Conservation (phyloP, 2,329 filamentous ascomycete species). For the Cladosporium colombiae region DNA sequence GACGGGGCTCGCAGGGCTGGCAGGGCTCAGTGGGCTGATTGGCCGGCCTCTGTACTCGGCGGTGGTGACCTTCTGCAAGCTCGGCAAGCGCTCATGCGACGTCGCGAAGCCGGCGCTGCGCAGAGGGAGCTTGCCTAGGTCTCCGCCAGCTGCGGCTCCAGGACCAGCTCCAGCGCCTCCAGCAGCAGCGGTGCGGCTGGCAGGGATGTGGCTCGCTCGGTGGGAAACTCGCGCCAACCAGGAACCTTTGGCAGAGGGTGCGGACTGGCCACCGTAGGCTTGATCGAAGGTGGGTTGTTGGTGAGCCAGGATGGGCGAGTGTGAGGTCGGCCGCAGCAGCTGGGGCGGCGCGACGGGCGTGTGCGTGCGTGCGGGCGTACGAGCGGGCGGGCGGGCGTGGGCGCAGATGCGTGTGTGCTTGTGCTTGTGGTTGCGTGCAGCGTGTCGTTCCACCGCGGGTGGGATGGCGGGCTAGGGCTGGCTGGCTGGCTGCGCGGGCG, state of each 20-base stretch:
- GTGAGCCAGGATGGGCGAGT: slow-evolving; percentile 23
- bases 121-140: slow-evolving; percentile 21
- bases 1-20: slow-evolving; percentile 27
- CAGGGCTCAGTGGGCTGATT: slow-evolving; percentile 9
- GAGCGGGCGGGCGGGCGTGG: neutral
- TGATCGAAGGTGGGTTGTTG: slow-evolving; percentile 25
- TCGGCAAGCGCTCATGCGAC: slow-evolving; percentile 27
- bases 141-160: slow-evolving; percentile 1
- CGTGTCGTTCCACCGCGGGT: slow-evolving; percentile 8
- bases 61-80: slow-evolving; percentile 19
- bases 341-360: slow-evolving; percentile 6
- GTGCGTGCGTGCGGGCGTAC: neutral
- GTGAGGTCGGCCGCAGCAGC: slow-evolving; percentile 16
- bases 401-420: neutral
- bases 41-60: slow-evolving; percentile 18
- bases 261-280: slow-evolving; percentile 22
- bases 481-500: neutral
- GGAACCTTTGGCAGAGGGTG: slow-evolving; percentile 24
- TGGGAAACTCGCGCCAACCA: slow-evolving; percentile 35
- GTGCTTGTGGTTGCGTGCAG: slow-evolving; percentile 1
- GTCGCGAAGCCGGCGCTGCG: slow-evolving; percentile 19
- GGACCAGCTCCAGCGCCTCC: neutral
- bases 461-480: neutral
- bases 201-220: slow-evolving; percentile 34
- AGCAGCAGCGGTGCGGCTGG: slow-evolving; percentile 22